Percentiles rank a stretch among this genome's conserved stretches.
Conservation (phyloP, 345 rosid genomes). For the Rhodamnia rubescens region DNA sequence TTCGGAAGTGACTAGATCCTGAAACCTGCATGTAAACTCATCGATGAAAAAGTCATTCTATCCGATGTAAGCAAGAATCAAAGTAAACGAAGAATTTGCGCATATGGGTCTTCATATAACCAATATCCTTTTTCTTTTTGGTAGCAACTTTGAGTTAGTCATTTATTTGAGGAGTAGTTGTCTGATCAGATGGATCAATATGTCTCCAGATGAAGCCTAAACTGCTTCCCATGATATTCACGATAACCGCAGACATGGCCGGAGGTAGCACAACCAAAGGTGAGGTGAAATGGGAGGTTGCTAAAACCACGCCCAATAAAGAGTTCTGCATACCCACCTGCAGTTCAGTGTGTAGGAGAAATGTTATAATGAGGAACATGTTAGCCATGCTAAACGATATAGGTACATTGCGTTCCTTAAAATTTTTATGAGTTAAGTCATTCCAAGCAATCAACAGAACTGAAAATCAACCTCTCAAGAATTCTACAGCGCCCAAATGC, state of each 20-base stretch:
- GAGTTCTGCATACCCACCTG: slow-evolving; percentile 80
- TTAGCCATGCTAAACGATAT: neutral
- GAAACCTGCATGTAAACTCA: neutral
- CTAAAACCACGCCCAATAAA: slow-evolving; percentile 54
- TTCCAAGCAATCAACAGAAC: neutral
- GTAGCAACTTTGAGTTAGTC: neutral
- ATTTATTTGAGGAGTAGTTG: neutral
- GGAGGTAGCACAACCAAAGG: slow-evolving; percentile 45
- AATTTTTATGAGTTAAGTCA: neutral
- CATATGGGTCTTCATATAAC: neutral
- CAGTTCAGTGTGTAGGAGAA: neutral
- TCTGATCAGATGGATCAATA: slow-evolving; percentile 13
- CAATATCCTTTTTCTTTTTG: neutral
- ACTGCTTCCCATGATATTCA: slow-evolving; percentile 65
- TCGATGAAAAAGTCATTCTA: neutral
- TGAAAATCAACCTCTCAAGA: neutral
- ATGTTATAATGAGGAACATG: neutral
- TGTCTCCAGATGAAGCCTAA: slow-evolving; percentile 44
- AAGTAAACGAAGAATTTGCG: neutral
- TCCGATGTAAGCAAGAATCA: neutral
- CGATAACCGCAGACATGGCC: slow-evolving; percentile 53
- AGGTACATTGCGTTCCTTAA: neutral
- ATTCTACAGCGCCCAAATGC: neutral
- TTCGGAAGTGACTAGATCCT: neutral
- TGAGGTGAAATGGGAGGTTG: slow-evolving; percentile 54